Evolutionary conservation across 805 yeast species (phyloP), one percentile per base, ranked within the genome.

Genomic region (Kluyveromyces nonfermentans): DNA sequence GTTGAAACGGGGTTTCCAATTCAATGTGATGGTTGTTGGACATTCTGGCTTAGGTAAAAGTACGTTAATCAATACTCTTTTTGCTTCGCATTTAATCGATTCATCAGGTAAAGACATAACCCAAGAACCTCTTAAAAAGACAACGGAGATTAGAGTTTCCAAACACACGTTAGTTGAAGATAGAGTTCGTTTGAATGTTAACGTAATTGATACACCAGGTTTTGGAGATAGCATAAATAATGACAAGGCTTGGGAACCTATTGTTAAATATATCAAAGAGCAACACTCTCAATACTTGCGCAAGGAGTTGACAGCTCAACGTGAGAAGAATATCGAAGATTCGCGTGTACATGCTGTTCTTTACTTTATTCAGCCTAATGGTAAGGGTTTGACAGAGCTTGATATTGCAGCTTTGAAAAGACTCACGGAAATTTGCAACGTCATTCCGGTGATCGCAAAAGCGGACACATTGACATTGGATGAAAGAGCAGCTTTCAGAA

Each of bases 171-270:
- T 93, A 51, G 66, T 78, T 45, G 98, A 93, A 67, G 88, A 87
- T 63, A 85, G 84, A 51, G 97, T 93, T 45, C 79, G 81, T 49
- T 77, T 93, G 62, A 82, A 82, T 56, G 70, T 93, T 50, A 89
- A 87, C 56, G 80, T 93, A 44, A 85, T 93, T 60, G 98, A 93
- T 63, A 93, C 98, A 3, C 97, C 97, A 17, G 97, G 97, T 14
- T 93, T 87, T 71, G 97, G 96, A 33, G 98, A 93, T 71, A 96
- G 85, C 68, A 84, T 93, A 53, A 85, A 88, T 69, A 89, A 89
- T 66, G 94, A 85, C 57, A 85, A 83, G 66, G 88, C 95, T 67
- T 90, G 97, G 96, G 97, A 89, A 56, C 96, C 96, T 42, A 80
- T 89, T 50, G 82, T 89, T 51, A 87, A 86, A 67, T 89, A 88